Base-by-base conservation (phyloP, 2,329 filamentous ascomycete genomes). In the Endocalyx cinctus region DNA sequence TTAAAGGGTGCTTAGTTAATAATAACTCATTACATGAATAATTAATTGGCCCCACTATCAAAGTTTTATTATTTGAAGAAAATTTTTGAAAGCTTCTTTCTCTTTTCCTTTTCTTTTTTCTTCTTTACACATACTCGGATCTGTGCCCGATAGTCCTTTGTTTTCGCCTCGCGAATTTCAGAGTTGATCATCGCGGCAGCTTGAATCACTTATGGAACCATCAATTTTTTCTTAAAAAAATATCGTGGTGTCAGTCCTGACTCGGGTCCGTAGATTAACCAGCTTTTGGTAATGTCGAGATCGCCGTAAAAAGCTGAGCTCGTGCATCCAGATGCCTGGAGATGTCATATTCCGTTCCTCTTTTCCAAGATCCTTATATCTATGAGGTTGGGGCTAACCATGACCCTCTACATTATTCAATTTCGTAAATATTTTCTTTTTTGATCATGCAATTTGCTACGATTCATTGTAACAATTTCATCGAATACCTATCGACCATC, bases 241-340 rank as follows among this genome's bases (percentile, higher is more conserved):
- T n/a, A n/a, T n/a, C n/a, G n/a, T 87, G 84, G 78, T 88, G 82
- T 84, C 74, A 80, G 84, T 87, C 84, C 83, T 79, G 86, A 88
- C 84, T 87, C 94, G 88, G 92, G 85, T 81, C 92, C 82, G 86
- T 63, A 94, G 82, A 95, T 63, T 55, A 76, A 92, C 67, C 63
- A 66, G 70, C 32, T 23, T 66, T 68, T 63, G 64, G 63, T n/a
- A 67, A 66, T 71, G 73, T 77, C 75, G 73, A 76, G 77, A 71
- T 85, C 80, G 80, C 74, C 64, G 60, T 67, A 50, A 67, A 64
- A 71, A 73, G 70, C 67, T 82, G 82, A 87, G 76, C 75, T 77
- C 74, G 72, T 74, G 69, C 67, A 66, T 65, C 59, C 59, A 62
- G 66, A 47, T 46, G 59, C 60, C 65, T 64, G 69, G 68, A 71